phyloP scores from a whole-genome alignment of 2,329 filamentous ascomycete genomes.

The Cytospora piceicola region DNA sequence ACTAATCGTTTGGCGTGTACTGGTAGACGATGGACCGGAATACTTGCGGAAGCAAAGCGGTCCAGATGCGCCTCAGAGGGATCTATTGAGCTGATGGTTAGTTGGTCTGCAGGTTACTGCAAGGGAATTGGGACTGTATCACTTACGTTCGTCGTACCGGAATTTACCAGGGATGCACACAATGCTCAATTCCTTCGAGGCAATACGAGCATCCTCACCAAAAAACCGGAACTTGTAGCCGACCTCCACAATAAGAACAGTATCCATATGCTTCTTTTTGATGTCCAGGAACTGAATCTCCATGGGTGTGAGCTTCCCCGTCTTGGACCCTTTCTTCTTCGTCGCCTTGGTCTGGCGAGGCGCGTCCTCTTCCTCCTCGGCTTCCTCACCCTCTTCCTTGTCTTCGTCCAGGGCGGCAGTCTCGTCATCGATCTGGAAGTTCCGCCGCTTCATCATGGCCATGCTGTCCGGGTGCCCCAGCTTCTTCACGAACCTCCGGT shows the following conservation, averaged over 20 bases:
- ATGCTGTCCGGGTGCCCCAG: constrained; percentile 85
- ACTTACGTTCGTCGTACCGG: constrained; percentile 84
- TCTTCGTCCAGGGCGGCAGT: constrained; percentile 51
- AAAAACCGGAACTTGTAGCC: constrained; percentile 99
- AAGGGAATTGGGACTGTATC: not conserved
- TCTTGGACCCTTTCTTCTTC: constrained; percentile 72
- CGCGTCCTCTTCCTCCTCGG: constrained; percentile 52
- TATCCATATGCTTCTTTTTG: constrained; percentile 88
- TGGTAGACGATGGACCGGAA: constrained; percentile 86
- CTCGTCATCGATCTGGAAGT: constrained; percentile 58
- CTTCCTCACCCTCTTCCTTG: constrained; percentile 62
- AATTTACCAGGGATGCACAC: constrained; percentile 96
- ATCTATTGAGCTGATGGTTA: constrained; percentile 49
- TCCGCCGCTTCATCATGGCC: constrained; percentile 65
- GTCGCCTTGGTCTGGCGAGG: constrained; percentile 48
- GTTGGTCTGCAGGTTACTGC: not conserved
- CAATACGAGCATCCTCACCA: constrained; percentile 88
- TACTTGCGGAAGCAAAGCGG: constrained; percentile 92
- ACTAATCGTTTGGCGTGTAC: constrained; percentile 95
- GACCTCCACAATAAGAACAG: constrained; percentile 88
- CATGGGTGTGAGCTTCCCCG: constrained; percentile 87
- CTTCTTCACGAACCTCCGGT: constrained; percentile 86
- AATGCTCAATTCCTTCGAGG: constrained; percentile 89
- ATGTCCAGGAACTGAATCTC: constrained; percentile 93
- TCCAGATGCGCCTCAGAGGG: constrained; percentile 90